These are phyloP conservation scores for Aurantiochytrium sp. DNA, from an alignment of 108 stramenopile species.

Conservation along the genomic window DNA sequence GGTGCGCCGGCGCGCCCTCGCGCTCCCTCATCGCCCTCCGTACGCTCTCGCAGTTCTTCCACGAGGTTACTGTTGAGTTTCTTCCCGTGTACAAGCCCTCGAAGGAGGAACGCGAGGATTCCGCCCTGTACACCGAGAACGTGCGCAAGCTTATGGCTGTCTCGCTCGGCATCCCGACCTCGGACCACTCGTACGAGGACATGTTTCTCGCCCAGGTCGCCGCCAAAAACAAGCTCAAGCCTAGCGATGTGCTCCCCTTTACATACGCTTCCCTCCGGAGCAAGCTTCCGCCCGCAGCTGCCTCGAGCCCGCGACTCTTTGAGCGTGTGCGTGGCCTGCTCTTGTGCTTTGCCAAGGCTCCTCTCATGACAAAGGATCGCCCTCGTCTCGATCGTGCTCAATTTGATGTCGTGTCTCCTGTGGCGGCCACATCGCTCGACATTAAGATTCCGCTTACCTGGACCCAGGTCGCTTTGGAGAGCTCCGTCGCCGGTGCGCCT, in stretches of 20 bases:
- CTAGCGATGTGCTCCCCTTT: background rate
- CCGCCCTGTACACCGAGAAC: background rate
- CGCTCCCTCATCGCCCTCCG: background rate
- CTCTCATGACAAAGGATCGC: background rate
- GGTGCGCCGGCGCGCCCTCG: slow-evolving; percentile 1
- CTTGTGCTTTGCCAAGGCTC: background rate
- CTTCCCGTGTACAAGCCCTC: background rate
- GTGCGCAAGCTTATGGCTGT: slow-evolving; percentile 21
- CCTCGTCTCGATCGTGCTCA: background rate
- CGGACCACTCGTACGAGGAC: slow-evolving; percentile 26
- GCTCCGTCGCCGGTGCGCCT: background rate
- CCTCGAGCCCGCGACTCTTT: background rate
- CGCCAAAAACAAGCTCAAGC: background rate
- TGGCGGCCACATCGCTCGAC: background rate
- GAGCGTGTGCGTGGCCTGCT: background rate
- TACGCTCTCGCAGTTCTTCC: background rate
- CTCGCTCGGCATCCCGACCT: background rate
- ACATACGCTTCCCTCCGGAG: background rate
- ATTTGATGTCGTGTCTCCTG: background rate
- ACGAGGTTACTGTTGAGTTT: background rate
- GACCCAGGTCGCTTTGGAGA: background rate
- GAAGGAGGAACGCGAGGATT: background rate
- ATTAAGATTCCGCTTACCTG: background rate
- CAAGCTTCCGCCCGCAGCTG: background rate
- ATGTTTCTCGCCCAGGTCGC: slow-evolving; percentile 5